Percentiles rank a stretch among this genome's conserved stretches.
Conservation (phyloP, 805 yeast genomes). For the Metschnikowia vanudenii region DNA sequence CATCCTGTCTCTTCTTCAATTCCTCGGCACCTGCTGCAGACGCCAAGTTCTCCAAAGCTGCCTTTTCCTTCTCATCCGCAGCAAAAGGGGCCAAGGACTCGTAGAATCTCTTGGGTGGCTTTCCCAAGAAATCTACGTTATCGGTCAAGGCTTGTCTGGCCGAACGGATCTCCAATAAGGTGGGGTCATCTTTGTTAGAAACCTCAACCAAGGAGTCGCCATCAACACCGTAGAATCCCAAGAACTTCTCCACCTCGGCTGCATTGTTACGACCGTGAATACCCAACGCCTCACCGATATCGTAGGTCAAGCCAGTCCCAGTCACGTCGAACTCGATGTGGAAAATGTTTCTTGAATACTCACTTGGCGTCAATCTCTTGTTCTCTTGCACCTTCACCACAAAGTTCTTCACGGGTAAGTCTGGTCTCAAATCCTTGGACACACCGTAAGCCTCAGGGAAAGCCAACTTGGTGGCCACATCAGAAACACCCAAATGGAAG, state of each 20-base stretch:
- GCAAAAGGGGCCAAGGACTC: constrained; percentile 78
- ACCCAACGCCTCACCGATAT: constrained; percentile 96
- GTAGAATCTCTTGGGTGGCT: constrained; percentile 92
- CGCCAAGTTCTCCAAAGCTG: constrained; percentile 58
- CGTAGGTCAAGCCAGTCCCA: constrained; percentile 88
- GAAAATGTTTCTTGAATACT: constrained; percentile 92
- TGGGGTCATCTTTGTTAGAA: constrained; percentile 62
- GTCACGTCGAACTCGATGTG: constrained; percentile 91
- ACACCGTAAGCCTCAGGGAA: constrained; percentile 78
- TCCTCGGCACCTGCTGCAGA: constrained; percentile 81
- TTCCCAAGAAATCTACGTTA: constrained; percentile 85
- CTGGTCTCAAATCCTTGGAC: constrained; percentile 73
- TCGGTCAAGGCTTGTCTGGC: constrained; percentile 78
- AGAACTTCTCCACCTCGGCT: constrained; percentile 64
- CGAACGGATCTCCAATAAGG: constrained; percentile 68
- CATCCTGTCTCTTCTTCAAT: constrained; percentile 82
- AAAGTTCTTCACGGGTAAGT: constrained; percentile 78
- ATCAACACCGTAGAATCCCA: constrained; percentile 67
- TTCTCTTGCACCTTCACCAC: constrained; percentile 89
- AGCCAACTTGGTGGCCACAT: constrained; percentile 65
- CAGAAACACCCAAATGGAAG: constrained; percentile 37
- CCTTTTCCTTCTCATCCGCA: constrained; percentile 63
- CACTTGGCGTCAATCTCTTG: constrained; percentile 84
- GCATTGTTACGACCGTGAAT: constrained; percentile 84
- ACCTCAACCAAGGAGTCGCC: constrained; percentile 68